These are phyloP conservation scores for Annona cherimola DNA, from an alignment of 164 flowering plant genomes.

Conservation along the genomic window DNA sequence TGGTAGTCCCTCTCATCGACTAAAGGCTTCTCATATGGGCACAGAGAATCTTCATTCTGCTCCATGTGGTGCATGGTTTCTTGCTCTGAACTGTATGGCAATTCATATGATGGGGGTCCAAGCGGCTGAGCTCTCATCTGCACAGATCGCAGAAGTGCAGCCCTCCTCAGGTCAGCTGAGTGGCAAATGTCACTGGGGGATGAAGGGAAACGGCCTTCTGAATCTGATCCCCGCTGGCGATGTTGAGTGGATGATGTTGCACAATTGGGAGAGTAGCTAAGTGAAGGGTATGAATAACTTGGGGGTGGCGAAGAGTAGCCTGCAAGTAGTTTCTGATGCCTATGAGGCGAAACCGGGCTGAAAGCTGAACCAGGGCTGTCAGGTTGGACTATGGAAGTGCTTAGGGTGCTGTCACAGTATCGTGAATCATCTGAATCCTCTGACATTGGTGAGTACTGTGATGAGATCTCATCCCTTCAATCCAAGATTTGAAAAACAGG, in stretches of 20 bases:
- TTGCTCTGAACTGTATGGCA: slow-evolving; percentile 25
- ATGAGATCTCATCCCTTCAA: slow-evolving; percentile 69
- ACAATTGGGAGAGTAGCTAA: slow-evolving; percentile 18
- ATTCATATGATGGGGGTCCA: slow-evolving; percentile 41
- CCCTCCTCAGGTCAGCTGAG: slow-evolving; percentile 88
- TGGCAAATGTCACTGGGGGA: slow-evolving; percentile 99
- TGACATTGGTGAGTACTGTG: slow-evolving; percentile 90
- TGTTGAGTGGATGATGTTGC: slow-evolving; percentile 39
- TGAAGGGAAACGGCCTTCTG: slow-evolving; percentile 89
- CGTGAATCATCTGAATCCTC: slow-evolving; percentile 88
- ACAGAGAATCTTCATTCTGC: slow-evolving; percentile 39
- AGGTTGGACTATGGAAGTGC: slow-evolving; percentile 37
- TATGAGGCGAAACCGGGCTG: slow-evolving; percentile 88
- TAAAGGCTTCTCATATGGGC: slow-evolving; percentile 43
- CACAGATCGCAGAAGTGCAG: slow-evolving; percentile 87
- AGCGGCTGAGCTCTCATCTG: slow-evolving; percentile 83
- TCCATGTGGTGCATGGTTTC: slow-evolving; percentile 45
- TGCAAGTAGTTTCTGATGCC: slow-evolving; percentile 43
- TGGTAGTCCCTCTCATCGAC: slow-evolving; percentile 47
- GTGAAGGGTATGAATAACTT: slow-evolving; percentile 29
- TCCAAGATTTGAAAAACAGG: too few relatives aligned
- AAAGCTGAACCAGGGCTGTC: slow-evolving; percentile 43
- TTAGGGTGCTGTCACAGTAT: slow-evolving; percentile 44
- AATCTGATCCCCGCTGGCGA: slow-evolving; percentile 74
- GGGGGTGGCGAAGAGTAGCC: slow-evolving; percentile 31